Base-by-base conservation (phyloP, 2,329 filamentous ascomycete species). In the Monosporascus sp. region DNA sequence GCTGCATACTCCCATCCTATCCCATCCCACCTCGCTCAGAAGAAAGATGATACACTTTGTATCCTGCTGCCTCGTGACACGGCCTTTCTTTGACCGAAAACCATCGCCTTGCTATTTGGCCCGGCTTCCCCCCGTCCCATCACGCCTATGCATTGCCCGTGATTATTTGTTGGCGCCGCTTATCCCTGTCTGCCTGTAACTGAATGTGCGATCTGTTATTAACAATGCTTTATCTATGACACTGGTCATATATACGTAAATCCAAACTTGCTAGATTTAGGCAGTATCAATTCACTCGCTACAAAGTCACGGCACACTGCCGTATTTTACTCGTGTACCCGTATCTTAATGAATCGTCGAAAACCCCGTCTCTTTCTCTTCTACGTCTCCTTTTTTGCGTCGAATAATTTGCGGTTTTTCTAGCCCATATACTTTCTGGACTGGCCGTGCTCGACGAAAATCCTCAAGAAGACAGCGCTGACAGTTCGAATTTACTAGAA, bases 151-250 rank as follows among this genome's bases (percentile, higher is more conserved):
- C 20, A 20, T 3, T 44, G 20, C 43, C 50, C 56, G 51, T 56
- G 52, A 52, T 54, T 57, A 50, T 56, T 35, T 51, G 48, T 47
- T 56, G 49, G 39, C 55, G 49, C 45, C 44, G n/a, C 60, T 53
- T 57, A 58, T 56, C 31, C 31, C 44, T 41, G 57, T 36, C 49
- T 57, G 43, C 57, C 43, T 54, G 54, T 60, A 52, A 57, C 37
- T 38, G 38, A 51, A 53, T 56, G 48, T 35, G 51, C 52, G 17
- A 49, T 43, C 48, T 35, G 47, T 48, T 54, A 39, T 39, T 44
- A 39, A 54, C 20, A 49, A 46, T 50, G 18, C 41, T 14, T 22
- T 31, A 27, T 35, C 25, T 27, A 31, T 18, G 43, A n/a, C 49
- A 22, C n/a, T 43, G 36, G 14, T 22, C 36, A 43, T 24, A 50